A percentile compares a stretch with the other conserved stretches of the same genome.
Conservation (phyloP, 2,329 filamentous ascomycete genomes). For the Stagonosporopsis vannaccii region DNA sequence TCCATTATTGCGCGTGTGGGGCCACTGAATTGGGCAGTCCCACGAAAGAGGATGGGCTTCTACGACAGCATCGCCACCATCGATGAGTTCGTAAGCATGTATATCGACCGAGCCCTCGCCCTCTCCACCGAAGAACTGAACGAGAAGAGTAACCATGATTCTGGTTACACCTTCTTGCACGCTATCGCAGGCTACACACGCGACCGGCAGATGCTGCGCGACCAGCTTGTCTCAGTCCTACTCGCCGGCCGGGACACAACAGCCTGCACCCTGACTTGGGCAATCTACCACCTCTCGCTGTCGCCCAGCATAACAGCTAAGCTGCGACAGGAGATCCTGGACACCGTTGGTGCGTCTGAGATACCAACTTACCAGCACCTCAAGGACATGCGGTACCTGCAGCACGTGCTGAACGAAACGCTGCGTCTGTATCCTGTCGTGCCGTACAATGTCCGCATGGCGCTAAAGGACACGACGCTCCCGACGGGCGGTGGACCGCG, state of each 20-base stretch:
- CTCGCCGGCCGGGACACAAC: slow-evolving; percentile 90
- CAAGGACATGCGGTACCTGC: slow-evolving; percentile 82
- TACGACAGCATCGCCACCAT: slow-evolving; percentile 70
- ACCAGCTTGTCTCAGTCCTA: slow-evolving; percentile 77
- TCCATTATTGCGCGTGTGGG: slow-evolving; percentile 70
- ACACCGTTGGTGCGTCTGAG: slow-evolving; percentile 68
- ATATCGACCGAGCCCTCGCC: slow-evolving; percentile 75
- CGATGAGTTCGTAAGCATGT: slow-evolving; percentile 77
- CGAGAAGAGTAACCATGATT: slow-evolving; percentile 73
- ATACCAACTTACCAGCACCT: slow-evolving; percentile 76
- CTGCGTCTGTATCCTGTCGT: slow-evolving; percentile 59
- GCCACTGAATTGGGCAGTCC: slow-evolving; percentile 68
- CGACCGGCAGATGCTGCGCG: slow-evolving; percentile 71
- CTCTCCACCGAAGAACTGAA: slow-evolving; percentile 76
- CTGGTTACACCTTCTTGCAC: slow-evolving; percentile 84
- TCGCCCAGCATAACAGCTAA: slow-evolving; percentile 72
- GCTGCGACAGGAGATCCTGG: slow-evolving; percentile 75
- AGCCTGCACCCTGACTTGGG: slow-evolving; percentile 80
- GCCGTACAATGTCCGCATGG: slow-evolving; percentile 58
- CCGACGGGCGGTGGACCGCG: slow-evolving; percentile 58
- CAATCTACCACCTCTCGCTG: slow-evolving; percentile 79
- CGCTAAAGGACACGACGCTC: slow-evolving; percentile 57
- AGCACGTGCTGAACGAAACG: slow-evolving; percentile 46
- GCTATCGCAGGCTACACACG: slow-evolving; percentile 83
- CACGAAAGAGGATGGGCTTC: slow-evolving; percentile 67